Evolutionary conservation across 2,329 filamentous ascomycete genomes (phyloP), one percentile per base, ranked within the genome.

Genomic region (Aspergillus chevalieri): DNA sequence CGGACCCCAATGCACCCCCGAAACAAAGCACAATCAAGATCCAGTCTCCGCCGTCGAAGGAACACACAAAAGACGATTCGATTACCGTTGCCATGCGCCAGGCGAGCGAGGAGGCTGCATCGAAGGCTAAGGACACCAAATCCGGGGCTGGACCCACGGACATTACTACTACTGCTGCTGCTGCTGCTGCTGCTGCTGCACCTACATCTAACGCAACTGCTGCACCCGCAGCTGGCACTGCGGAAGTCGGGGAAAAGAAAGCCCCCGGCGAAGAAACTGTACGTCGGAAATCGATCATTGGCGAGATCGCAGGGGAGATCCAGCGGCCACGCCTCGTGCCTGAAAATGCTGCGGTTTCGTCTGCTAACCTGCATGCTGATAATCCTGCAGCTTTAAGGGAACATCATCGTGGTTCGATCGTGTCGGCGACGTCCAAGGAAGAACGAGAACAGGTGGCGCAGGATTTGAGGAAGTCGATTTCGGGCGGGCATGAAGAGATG

Each of bases 41-140:
- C 44, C 70, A 71, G 49, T 66, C 61, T 42, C 70, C 69, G 2
- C 67, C 69, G 6, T 60, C 65, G 4, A 64, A 67, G 30, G 64
- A 67, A 41, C 61, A 58, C 17, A 65, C 63, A 43, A 68, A 66
- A 47, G 68, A 73, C 22, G 61, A 67, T 6, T 64, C 62, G 2
- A 61, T 71, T n/a, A 65, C 69, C 1, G 52, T 70, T 8, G 67
- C 73, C 2, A 55, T 76, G 47, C 65, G 73, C 44, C 72, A 75
- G 57, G 72, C 73, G 2, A 68, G 73, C 38, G 66, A 68, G 34
- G 62, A 71, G 49, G 69, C 68, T 34, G 67, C 68, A 12, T 60
- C 64, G 33, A 67, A 66, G 51, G 70, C 68, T 2, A 71, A 70
- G 46, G 61, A 66, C 48, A 47, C 55, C 38, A 41, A 54, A 38